Conservation (phyloP, 2,329 filamentous ascomycete genomes). For the Ustilaginoidea virens region DNA sequence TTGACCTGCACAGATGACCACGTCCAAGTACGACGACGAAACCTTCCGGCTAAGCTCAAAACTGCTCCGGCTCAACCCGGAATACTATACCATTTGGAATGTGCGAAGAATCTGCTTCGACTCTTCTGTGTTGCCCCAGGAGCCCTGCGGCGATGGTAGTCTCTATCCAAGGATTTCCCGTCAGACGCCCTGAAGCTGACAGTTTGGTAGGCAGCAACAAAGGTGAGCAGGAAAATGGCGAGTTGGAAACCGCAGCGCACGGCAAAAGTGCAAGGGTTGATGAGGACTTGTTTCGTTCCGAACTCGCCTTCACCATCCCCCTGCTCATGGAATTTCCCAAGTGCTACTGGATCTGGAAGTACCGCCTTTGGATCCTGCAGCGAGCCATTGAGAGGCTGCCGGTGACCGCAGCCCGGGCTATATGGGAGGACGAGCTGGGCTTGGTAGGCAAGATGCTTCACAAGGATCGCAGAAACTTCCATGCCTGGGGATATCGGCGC, state of each 20-base stretch:
- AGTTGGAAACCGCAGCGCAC: neutral
- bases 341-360: conserved; percentile 99
- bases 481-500: conserved; percentile 87
- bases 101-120: conserved; percentile 59
- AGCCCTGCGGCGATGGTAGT: neutral
- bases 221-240: too few species aligned
- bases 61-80: conserved; percentile 62
- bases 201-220: too few species aligned
- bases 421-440: conserved; percentile 76
- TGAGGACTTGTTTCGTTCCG: conserved; percentile 41
- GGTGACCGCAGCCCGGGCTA: conserved; percentile 33
- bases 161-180: neutral
- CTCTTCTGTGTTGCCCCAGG: conserved; percentile 14
- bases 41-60: conserved; percentile 28
- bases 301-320: conserved; percentile 71
- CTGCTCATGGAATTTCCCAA: conserved; percentile 79
- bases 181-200: neutral
- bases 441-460: conserved; percentile 79
- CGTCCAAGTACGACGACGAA: conserved; percentile 1
- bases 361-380: conserved; percentile 71
- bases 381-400: conserved; percentile 53
- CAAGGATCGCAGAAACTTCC: conserved; percentile 81
- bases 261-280: neutral
- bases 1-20: neutral
- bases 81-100: conserved; percentile 90